Evolutionary conservation across 495 filamentous ascomycete genomes (phyloP).

Genomic region (Penicillium steckii): DNA sequence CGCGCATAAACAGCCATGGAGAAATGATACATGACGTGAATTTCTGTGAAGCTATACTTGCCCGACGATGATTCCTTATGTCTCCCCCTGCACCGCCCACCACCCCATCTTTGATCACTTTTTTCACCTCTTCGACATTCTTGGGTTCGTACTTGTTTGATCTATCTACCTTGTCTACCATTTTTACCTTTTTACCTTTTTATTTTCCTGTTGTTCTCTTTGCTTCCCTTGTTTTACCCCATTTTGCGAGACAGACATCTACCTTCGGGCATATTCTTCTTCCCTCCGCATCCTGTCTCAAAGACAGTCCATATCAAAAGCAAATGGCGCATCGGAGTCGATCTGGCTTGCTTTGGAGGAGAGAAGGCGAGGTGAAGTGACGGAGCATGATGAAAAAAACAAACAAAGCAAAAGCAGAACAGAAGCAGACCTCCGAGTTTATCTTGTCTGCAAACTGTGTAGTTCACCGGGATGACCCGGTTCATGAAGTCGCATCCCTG

Average conservation of each 20-base stretch:
- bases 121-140: slow-evolving; percentile 6
- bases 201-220: slow-evolving; percentile 12
- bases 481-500: slow-evolving; percentile 35
- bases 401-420: slow-evolving; percentile 15
- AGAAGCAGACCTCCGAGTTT: background rate
- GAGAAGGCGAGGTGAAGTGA: background rate
- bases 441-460: slow-evolving; percentile 5
- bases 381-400: slow-evolving; percentile 9
- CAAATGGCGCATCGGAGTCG: slow-evolving; percentile 40
- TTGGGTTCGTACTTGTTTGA: slow-evolving; percentile 14
- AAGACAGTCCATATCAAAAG: slow-evolving; percentile 10
- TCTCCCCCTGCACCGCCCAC: slow-evolving; percentile 17
- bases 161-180: slow-evolving; percentile 13
- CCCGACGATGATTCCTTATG: slow-evolving; percentile 23
- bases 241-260: slow-evolving; percentile 9
- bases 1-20: slow-evolving; percentile 35
- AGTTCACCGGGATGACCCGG: slow-evolving; percentile 17
- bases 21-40: slow-evolving; percentile 30
- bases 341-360: slow-evolving; percentile 23
- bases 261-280: slow-evolving; percentile 1
- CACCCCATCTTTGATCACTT: no score
- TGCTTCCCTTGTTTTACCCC: slow-evolving; percentile 4
- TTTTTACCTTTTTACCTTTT: slow-evolving; percentile 13
- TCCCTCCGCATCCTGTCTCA: slow-evolving; percentile 11
- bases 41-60: slow-evolving; percentile 14